Evolutionary conservation across 352 stramenopile species (phyloP).

Genomic region (Pythium phragmiticola): DNA sequence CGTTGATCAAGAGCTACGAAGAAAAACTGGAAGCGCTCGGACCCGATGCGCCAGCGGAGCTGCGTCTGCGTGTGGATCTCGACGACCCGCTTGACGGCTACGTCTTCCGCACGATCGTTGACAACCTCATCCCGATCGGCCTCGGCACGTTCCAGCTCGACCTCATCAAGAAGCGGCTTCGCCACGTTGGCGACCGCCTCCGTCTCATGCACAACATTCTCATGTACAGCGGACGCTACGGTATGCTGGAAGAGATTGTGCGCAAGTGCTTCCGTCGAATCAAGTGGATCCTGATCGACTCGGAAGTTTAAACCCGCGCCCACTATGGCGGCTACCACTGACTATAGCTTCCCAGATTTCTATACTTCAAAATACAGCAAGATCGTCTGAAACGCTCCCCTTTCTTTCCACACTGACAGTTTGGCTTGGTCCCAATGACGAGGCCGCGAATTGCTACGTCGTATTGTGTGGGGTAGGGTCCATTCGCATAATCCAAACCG

Average conservation of each 20-base stretch:
- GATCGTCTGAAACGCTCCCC: background rate
- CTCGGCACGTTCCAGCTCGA: slow-evolving; percentile 85
- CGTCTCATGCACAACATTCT: slow-evolving; percentile 89
- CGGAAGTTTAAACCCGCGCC: slow-evolving; percentile 61
- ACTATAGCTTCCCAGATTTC: slow-evolving; percentile 1
- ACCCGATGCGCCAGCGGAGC: slow-evolving; percentile 59
- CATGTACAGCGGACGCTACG: slow-evolving; percentile 85
- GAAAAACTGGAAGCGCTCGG: slow-evolving; percentile 68
- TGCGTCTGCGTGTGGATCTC: slow-evolving; percentile 68
- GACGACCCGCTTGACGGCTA: slow-evolving; percentile 81
- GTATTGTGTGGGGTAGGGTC: too few species aligned
- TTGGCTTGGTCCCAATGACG: too few species aligned
- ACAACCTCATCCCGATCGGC: slow-evolving; percentile 79
- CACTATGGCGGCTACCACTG: background rate
- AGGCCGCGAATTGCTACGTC: too few species aligned
- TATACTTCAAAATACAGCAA: slow-evolving; percentile 1
- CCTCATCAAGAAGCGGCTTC: slow-evolving; percentile 87
- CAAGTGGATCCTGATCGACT: slow-evolving; percentile 92
- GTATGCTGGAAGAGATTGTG: slow-evolving; percentile 85
- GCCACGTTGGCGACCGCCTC: slow-evolving; percentile 81
- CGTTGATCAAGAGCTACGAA: slow-evolving; percentile 67
- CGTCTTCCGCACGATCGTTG: slow-evolving; percentile 85
- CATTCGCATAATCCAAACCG: too few species aligned
- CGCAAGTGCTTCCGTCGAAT: slow-evolving; percentile 91
- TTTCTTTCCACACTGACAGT: background rate